phyloP scores from a whole-genome alignment of 768 basidiomycete species.

The Tricholoma sp. region DNA sequence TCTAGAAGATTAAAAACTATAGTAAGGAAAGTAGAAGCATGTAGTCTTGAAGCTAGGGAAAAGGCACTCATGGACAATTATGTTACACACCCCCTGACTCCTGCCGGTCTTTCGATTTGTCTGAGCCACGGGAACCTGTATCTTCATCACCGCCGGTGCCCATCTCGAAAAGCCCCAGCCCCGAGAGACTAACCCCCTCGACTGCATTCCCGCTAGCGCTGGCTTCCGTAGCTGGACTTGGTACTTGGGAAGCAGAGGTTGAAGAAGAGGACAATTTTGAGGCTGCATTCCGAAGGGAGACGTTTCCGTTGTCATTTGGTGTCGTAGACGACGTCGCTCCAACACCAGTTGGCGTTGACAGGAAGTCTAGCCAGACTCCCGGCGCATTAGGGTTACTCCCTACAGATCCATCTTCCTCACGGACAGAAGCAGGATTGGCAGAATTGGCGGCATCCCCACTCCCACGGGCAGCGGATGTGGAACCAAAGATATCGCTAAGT shows the following conservation, averaged over 20 bases:
- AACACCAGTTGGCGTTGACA: neutral
- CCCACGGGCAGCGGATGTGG: constrained; percentile 11
- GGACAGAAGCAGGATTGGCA: neutral
- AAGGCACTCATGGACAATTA: too few species aligned
- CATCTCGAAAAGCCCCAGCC: neutral
- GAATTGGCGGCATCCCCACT: constrained; percentile 5
- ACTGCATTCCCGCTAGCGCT: neutral
- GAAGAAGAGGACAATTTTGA: neutral
- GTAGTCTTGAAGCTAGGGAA: too few species aligned
- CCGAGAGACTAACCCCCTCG: neutral
- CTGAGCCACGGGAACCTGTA: neutral
- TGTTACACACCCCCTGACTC: neutral
- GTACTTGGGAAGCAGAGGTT: neutral
- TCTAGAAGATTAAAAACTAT: too few species aligned
- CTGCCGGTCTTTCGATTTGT: neutral
- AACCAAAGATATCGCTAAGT: constrained; percentile 4
- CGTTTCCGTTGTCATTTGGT: neutral
- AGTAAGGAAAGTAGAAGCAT: too few species aligned
- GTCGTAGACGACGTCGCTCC: neutral
- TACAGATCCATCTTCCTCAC: neutral
- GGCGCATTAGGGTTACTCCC: neutral
- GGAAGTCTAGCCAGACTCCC: neutral
- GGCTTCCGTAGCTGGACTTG: neutral
- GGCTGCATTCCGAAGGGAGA: neutral
- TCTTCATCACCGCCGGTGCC: neutral